Conservation (phyloP, 768 basidiomycete genomes). For the Roridomyces roridus region DNA sequence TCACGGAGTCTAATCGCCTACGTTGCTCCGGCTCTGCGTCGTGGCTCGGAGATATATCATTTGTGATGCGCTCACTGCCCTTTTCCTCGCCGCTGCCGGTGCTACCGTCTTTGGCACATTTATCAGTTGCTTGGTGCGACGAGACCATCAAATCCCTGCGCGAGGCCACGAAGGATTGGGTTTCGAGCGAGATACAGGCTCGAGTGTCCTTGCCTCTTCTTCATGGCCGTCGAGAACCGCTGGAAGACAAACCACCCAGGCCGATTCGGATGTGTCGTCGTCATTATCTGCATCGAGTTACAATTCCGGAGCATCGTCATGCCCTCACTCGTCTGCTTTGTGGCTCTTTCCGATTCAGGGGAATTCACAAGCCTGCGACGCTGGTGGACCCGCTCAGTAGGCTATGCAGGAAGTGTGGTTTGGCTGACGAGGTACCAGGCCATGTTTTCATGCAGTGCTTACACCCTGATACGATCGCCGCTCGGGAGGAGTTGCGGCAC, state of each 20-base stretch:
- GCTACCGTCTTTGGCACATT: too few relatives aligned
- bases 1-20: too few relatives aligned
- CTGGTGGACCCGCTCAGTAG: not conserved
- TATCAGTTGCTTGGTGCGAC: too few relatives aligned
- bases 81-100: too few relatives aligned
- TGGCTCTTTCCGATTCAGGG: not conserved
- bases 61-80: too few relatives aligned
- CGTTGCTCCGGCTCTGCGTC: too few relatives aligned
- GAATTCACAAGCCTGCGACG: not conserved
- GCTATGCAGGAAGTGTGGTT: not conserved
- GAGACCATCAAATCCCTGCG: too few relatives aligned
- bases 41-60: too few relatives aligned
- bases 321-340: constrained; percentile 3
- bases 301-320: constrained; percentile 1
- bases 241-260: not conserved
- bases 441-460: constrained; percentile 6
- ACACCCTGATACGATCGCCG: not conserved
- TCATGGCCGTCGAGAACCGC: not conserved
- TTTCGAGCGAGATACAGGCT: too few relatives aligned
- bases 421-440: not conserved
- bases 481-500: not conserved
- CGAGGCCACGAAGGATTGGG: too few relatives aligned
- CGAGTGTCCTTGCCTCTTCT: too few relatives aligned
- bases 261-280: not conserved
- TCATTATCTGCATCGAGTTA: constrained; percentile 4